A percentile compares a stretch with the other conserved stretches of the same genome.
These are phyloP conservation scores for Cinchona pubescens DNA, from an alignment of 257 asterid genomes.

Conservation along the genomic window DNA sequence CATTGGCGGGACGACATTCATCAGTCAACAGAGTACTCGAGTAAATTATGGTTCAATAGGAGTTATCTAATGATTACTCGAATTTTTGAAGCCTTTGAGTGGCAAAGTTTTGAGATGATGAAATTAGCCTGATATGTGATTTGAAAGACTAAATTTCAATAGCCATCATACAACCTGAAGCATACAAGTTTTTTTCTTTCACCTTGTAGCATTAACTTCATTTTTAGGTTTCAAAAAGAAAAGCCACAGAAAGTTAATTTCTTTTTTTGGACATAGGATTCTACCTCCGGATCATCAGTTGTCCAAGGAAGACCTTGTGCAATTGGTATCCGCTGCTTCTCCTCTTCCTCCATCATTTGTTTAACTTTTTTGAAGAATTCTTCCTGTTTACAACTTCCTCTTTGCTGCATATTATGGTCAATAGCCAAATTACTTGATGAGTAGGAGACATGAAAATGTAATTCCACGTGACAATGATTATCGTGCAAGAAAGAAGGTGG, in stretches of 20 bases:
- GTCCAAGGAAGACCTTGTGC: conserved; percentile 99
- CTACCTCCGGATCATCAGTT: conserved; percentile 96
- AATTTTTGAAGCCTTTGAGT: background rate
- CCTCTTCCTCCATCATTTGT: conserved; percentile 72
- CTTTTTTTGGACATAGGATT: background rate
- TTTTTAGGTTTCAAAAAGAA: background rate
- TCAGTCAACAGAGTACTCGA: background rate
- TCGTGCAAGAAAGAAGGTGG: too few species aligned
- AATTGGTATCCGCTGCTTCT: conserved; percentile 70
- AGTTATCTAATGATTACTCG: background rate
- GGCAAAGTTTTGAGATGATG: background rate
- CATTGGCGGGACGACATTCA: background rate
- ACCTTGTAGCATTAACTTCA: background rate
- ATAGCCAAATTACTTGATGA: background rate
- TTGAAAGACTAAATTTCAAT: background rate
- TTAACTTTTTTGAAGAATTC: conserved; percentile 70
- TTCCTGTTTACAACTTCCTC: conserved; percentile 85
- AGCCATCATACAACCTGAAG: background rate
- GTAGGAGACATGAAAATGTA: background rate
- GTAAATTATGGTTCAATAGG: background rate
- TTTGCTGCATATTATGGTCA: conserved; percentile 52
- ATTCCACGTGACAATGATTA: background rate
- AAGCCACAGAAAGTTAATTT: background rate
- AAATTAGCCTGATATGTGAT: background rate
- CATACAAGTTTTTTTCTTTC: background rate